Conservation (phyloP, 306 rosid genomes). For the Lathyrus tuberosus region DNA sequence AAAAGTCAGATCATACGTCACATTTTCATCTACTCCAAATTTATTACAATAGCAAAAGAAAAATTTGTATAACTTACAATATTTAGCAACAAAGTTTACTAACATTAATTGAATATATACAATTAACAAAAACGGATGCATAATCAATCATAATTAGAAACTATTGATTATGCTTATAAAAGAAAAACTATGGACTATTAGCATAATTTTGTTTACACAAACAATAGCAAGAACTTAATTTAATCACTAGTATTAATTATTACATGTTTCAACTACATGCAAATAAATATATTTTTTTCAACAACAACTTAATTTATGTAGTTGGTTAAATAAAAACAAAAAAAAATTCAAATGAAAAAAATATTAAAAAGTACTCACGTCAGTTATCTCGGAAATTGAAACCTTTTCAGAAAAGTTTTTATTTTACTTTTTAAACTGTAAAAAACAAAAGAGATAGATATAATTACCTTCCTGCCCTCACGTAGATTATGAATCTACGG, state of each 20-base stretch:
- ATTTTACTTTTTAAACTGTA: not conserved
- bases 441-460: not conserved
- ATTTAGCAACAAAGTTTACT: not conserved
- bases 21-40: constrained; percentile 6
- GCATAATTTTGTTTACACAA: constrained; percentile 8
- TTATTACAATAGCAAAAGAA: not conserved
- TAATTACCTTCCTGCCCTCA: constrained; percentile 85
- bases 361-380: constrained; percentile 17
- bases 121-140: too few relatives aligned
- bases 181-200: not conserved
- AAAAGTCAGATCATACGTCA: constrained; percentile 24
- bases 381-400: constrained; percentile 36
- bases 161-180: too few relatives aligned
- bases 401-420: not conserved
- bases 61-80: not conserved
- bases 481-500: constrained; percentile 68
- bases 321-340: constrained; percentile 36
- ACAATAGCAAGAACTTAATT: not conserved
- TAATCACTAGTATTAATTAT: constrained; percentile 10
- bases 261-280: constrained; percentile 19
- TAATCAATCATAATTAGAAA: too few relatives aligned
- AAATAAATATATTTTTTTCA: constrained; percentile 5
- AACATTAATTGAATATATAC: not conserved
- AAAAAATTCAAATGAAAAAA: not conserved
- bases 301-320: constrained; percentile 20